Evolutionary conservation across 1,284 basidiomycete genomes (phyloP), one percentile per base, ranked within the genome.

Genomic region (Puccinia coronata): DNA sequence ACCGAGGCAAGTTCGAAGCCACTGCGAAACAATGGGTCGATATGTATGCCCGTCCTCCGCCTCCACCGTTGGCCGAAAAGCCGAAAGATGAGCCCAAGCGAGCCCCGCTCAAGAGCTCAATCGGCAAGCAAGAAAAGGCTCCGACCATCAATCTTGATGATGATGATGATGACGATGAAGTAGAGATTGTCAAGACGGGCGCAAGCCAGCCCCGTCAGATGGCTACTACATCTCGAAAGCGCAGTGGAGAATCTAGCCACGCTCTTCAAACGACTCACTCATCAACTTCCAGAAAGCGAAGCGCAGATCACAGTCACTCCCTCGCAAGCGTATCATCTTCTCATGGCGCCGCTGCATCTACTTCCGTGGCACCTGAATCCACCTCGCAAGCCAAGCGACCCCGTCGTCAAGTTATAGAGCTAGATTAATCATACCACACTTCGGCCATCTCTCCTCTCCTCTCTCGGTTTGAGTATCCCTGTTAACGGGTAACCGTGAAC

Each of bases 1-100:
- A 61, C 59, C 49, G 72, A 43, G 14, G 18, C 36, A 23, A 59
- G 72, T 75, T 75, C 41, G 72, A 75, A 31, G 41, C 72, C 8
- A 75, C 55, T 39, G 72, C 72, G 8, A 57, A 18, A 18, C 55
- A 61, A 34, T 75, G 72, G 72, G 67, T 69, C 12, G 41, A 43
- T 28, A 6, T 69, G n/a, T 69, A 47, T 69, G 67, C 67, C 67
- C 67, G 41, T 25, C 67, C 67, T 3, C 67, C 67, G 12, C 41
- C 67, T 11, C 23, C 67, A 47, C 41, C 67, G 23, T 43, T 28
- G 18, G 34, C 59, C 12, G 59, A 63, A 34, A 63, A 63, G 12
- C 34, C n/a, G 34, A 63, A 36, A 39, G 59, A 63, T 4, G 59
- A 63, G 18, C 59, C 59, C 34, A 63, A 63, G 59, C 25, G 28